phyloP scores from a whole-genome alignment of 164 flowering plant genomes.

The Warburgia ugandensis region DNA sequence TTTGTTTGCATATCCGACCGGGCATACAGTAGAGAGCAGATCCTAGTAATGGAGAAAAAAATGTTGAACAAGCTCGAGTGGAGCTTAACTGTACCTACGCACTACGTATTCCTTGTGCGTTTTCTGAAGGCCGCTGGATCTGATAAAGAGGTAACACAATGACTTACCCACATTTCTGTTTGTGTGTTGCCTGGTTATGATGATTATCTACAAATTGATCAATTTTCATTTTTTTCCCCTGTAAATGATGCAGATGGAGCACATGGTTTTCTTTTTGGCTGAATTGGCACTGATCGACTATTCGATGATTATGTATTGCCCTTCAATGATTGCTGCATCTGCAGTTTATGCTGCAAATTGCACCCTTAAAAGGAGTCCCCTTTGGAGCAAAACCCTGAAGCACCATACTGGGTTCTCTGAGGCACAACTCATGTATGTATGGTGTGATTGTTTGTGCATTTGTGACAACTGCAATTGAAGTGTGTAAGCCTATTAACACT shows the following conservation, averaged over 20 bases:
- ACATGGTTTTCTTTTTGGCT: constrained; percentile 58
- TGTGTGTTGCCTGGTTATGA: too few relatives aligned
- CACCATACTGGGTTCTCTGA: constrained; percentile 72
- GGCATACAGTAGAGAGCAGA: constrained; percentile 53
- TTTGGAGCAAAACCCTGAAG: constrained; percentile 75
- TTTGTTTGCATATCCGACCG: constrained; percentile 70
- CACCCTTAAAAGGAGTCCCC: constrained; percentile 48
- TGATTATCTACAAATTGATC: too few relatives aligned
- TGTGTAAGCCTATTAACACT: too few relatives aligned
- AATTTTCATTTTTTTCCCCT: neutral
- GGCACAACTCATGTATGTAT: constrained; percentile 37
- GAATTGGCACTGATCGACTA: constrained; percentile 79
- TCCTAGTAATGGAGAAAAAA: constrained; percentile 69
- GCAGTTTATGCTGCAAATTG: constrained; percentile 83
- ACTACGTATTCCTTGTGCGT: constrained; percentile 71
- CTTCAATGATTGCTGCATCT: constrained; percentile 87
- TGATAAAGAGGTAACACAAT: constrained; percentile 34
- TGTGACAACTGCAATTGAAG: too few relatives aligned
- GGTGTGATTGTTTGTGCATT: neutral
- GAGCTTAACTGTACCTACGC: constrained; percentile 82
- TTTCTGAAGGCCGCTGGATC: constrained; percentile 72
- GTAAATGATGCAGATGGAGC: constrained; percentile 44
- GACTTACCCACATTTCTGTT: too few relatives aligned
- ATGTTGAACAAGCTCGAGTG: constrained; percentile 78
- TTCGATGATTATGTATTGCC: constrained; percentile 35